Conservation (phyloP, 2,329 filamentous ascomycete species). For the Ophiocordyceps unilateralis region DNA sequence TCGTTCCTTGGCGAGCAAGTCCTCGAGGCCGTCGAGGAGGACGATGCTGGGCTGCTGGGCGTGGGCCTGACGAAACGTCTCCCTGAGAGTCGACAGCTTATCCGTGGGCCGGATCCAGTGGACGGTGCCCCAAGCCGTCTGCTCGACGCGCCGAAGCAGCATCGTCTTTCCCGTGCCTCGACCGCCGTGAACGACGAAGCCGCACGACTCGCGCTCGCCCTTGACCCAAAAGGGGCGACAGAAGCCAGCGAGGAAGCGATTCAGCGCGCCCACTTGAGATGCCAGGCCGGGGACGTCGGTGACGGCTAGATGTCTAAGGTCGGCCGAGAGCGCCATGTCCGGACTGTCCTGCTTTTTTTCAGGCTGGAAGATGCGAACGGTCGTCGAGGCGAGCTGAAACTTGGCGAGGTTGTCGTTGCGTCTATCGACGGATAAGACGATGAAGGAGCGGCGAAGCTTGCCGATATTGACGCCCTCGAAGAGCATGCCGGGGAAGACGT, state of each 20-base stretch:
- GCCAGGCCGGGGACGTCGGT: constrained; percentile 51
- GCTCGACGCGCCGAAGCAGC: constrained; percentile 50
- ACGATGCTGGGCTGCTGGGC: constrained; percentile 59
- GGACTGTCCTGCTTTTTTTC: constrained; percentile 7
- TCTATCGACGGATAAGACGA: constrained; percentile 36
- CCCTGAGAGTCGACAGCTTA: constrained; percentile 42
- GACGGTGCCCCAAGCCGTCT: constrained; percentile 53
- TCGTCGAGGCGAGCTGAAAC: constrained; percentile 20
- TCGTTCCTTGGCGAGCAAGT: constrained; percentile 45
- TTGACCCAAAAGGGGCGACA: constrained; percentile 16
- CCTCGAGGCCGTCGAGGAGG: constrained; percentile 61
- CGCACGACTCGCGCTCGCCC: constrained; percentile 25
- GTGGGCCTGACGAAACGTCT: constrained; percentile 52
- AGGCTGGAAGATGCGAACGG: constrained; percentile 19
- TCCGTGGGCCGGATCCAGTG: constrained; percentile 39
- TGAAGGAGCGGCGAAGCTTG: constrained; percentile 28
- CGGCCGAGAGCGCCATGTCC: no score
- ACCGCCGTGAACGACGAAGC: constrained; percentile 63
- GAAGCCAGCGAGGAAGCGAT: constrained; percentile 45
- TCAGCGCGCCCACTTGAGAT: constrained; percentile 46
- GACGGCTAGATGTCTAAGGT: constrained; percentile 28
- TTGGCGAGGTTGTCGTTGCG: constrained; percentile 25
- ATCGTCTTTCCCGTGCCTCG: constrained; percentile 73
- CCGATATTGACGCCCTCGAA: constrained; percentile 40
- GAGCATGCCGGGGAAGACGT: constrained; percentile 50